A percentile compares a stretch with the other conserved stretches of the same genome.
Evolutionary conservation across 371 early-diverging fungal genomes (phyloP).

Genomic region (Lichtheimia corymbifera): DNA sequence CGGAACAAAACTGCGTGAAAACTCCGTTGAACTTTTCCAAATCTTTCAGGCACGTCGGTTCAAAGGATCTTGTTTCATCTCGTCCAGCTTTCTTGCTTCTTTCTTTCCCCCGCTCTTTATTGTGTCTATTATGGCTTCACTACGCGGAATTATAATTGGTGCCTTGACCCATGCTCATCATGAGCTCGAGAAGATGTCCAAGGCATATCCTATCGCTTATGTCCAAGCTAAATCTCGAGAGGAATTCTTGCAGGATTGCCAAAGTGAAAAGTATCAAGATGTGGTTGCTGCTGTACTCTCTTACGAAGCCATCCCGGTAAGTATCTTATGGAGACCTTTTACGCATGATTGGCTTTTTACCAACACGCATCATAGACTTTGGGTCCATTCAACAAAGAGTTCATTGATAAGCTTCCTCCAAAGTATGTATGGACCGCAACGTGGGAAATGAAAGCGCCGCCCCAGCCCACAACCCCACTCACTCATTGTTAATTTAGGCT

Average conservation of each 20-base stretch:
- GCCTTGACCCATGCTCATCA: slow-evolving; percentile 33
- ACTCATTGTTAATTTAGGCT: slow-evolving; percentile 12
- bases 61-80: no score
- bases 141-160: slow-evolving; percentile 34
- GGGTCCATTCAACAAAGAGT: slow-evolving; percentile 36
- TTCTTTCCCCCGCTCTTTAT: neutral
- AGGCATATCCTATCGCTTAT: slow-evolving; percentile 25
- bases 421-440: slow-evolving; percentile 16
- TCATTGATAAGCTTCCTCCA: slow-evolving; percentile 32
- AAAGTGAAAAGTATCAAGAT: slow-evolving; percentile 29
- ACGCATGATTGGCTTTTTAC: neutral
- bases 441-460: neutral
- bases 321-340: neutral
- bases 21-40: no score
- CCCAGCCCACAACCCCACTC: no score
- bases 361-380: neutral
- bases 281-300: slow-evolving; percentile 27
- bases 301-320: slow-evolving; percentile 20
- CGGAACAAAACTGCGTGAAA: no score
- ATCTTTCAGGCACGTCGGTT: no score
- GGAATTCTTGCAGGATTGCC: slow-evolving; percentile 41
- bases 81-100: neutral
- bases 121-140: neutral
- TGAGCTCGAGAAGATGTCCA: slow-evolving; percentile 22
- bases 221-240: slow-evolving; percentile 30